Evolutionary conservation across 805 yeast genomes (phyloP).

Genomic region (Ogataea salicorniae): DNA sequence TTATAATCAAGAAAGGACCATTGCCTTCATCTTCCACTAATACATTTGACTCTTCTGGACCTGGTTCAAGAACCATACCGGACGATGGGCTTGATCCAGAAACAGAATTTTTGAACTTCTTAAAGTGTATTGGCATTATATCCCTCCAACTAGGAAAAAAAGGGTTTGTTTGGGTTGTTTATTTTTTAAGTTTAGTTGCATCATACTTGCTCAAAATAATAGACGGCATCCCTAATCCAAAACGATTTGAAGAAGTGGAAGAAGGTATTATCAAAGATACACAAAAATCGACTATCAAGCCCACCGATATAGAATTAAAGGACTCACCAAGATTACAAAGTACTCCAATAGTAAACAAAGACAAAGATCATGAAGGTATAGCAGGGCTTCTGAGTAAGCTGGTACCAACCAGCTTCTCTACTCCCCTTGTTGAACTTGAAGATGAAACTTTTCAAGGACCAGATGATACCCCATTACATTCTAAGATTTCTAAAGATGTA

Average conservation of each 20-base stretch:
- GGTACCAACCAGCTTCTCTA: constrained; percentile 19
- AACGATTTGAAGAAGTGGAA: constrained; percentile 6
- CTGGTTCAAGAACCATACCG: constrained; percentile 6
- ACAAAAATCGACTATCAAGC: not conserved
- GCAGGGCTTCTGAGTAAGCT: constrained; percentile 14
- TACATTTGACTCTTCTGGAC: constrained; percentile 9
- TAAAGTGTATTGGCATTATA: constrained; percentile 18
- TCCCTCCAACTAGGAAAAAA: constrained; percentile 19
- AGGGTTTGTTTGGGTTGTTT: constrained; percentile 21
- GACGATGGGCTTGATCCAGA: constrained; percentile 15
- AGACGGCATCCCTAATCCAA: constrained; percentile 24
- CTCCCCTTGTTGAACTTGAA: constrained; percentile 11
- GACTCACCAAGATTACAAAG: not conserved
- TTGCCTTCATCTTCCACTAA: not conserved
- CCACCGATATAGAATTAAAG: not conserved
- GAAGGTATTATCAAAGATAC: not conserved
- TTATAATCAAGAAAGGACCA: not conserved
- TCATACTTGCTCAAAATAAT: constrained; percentile 11
- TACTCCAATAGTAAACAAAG: constrained; percentile 8
- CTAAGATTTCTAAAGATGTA: constrained; percentile 3
- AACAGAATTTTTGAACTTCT: constrained; percentile 21
- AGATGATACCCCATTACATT: constrained; percentile 12
- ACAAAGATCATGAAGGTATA: constrained; percentile 8
- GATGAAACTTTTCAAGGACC: not conserved
- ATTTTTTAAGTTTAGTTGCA: constrained; percentile 13